Evolutionary conservation across 2,329 filamentous ascomycete genomes (phyloP), one percentile per base, ranked within the genome.

Genomic region (Colletotrichum gigasporum): DNA sequence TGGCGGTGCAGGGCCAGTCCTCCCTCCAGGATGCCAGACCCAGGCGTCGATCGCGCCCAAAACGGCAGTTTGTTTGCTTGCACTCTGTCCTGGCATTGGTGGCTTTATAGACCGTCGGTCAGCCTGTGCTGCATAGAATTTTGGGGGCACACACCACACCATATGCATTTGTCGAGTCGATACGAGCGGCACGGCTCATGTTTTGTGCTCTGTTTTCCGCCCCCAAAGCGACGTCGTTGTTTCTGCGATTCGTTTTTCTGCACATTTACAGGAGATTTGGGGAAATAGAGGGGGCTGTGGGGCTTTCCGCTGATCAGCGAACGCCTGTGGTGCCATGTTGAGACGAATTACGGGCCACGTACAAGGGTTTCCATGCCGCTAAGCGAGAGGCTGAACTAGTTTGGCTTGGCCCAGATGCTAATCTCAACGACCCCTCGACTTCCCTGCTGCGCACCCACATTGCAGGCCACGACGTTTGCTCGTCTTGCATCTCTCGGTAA

Each of bases 371-470:
- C 12, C 30, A 26, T 47, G 37, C 24, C 34, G 34, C 42, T 51
- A 60, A 35, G 28, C 28, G 47, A 28, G 30, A 57, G 63, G 63
- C 58, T 57, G 44, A 63, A 32, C 58, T 56, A 65, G 45, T 45
- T 37, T n/a, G 37, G 42, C 32, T 51, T 65, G 18, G 58, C 10
- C 47, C 37, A 50, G 35, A 57, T 65, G 58, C 52, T 65, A 65
- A 65, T 62, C 58, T 63, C 34, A 58, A 65, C 63, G 50, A 51
- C 58, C 47, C n/a, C 30, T 45, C 39, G 58, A 56, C 48, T 42
- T 47, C 22, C 10, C 41, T 30, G 22, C 50, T 42, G 24, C 24
- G 34, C 34, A 47, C 32, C n/a, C 34, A 48, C 22, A 20, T 28
- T 18, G 52, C 16, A 24, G 11, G 32, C 18, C 51, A 39, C 14